phyloP scores from a whole-genome alignment of 257 asterid species.

The Lycium ferocissimum region DNA sequence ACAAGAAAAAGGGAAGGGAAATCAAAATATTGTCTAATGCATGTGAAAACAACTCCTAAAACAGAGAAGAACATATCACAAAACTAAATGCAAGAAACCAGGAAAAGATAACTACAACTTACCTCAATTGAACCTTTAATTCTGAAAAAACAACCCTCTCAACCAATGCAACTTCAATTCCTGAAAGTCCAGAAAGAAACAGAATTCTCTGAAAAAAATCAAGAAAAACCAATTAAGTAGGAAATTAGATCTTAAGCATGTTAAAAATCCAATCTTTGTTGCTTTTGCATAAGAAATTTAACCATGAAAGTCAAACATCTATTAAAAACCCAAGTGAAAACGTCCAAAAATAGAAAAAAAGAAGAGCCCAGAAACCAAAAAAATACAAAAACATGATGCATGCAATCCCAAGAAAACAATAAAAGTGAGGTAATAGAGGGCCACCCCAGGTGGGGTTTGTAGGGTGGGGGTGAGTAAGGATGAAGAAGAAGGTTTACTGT shows the following conservation, averaged over 20 bases:
- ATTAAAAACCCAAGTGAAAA: not conserved
- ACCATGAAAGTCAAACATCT: slow-evolving; percentile 23
- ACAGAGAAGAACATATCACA: not conserved
- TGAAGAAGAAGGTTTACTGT: not conserved
- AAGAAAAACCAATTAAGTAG: not conserved
- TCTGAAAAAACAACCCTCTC: not conserved
- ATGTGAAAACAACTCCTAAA: not conserved
- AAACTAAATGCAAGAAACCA: not conserved
- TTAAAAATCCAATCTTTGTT: not conserved
- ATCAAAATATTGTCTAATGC: slow-evolving; percentile 10
- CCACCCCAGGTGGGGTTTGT: not conserved
- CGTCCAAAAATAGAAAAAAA: not conserved
- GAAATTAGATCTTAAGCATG: not conserved
- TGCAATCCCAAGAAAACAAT: slow-evolving; percentile 34
- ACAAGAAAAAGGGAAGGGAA: not conserved
- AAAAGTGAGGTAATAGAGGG: not conserved
- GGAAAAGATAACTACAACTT: not conserved
- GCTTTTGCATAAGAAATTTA: not conserved
- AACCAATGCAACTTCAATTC: not conserved
- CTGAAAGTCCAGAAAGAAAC: slow-evolving; percentile 1
- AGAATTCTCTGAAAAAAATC: not conserved
- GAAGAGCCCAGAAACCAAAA: slow-evolving; percentile 15
- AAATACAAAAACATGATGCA: slow-evolving; percentile 22
- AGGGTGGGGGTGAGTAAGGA: not conserved
- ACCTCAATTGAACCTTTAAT: not conserved